Conservation (phyloP, 441 rosid species). For the Mallotus repandus region DNA sequence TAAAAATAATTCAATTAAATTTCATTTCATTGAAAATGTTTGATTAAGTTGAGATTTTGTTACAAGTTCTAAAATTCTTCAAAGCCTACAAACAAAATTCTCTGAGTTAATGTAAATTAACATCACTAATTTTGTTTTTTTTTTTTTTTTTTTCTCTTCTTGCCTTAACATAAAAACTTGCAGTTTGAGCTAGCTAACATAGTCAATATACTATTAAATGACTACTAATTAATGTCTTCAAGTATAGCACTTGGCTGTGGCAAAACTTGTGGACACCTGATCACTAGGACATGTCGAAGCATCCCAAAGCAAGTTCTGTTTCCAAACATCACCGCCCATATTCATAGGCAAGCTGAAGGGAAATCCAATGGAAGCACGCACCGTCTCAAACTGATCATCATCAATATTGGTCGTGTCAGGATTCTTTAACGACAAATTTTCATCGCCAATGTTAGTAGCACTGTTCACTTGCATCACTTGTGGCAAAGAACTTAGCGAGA, state of each 20-base stretch:
- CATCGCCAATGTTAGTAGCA: slow-evolving; percentile 5
- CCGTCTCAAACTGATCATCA: slow-evolving; percentile 35
- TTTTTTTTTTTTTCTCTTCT: neutral
- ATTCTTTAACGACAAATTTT: slow-evolving; percentile 21
- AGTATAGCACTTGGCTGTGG: slow-evolving; percentile 41
- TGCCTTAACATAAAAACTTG: neutral
- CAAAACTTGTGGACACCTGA: slow-evolving; percentile 33
- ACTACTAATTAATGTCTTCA: neutral
- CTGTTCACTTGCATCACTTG: slow-evolving; percentile 26
- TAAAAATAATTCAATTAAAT: neutral
- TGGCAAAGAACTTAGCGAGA: slow-evolving; percentile 25
- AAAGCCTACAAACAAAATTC: slow-evolving; percentile 1
- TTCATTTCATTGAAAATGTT: neutral
- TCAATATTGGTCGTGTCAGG: slow-evolving; percentile 2
- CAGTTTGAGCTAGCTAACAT: neutral
- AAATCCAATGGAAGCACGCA: slow-evolving; percentile 33
- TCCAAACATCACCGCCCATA: slow-evolving; percentile 42
- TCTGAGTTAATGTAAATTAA: neutral
- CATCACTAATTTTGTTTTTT: neutral
- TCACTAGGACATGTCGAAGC: slow-evolving; percentile 35
- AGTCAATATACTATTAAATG: neutral
- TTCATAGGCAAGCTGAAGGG: slow-evolving; percentile 32
- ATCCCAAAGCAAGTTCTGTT: slow-evolving; percentile 49
- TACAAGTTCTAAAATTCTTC: slow-evolving; percentile 6
- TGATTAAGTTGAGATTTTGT: slow-evolving; percentile 2